Percentiles rank a stretch among this genome's conserved stretches.
phyloP scores from a whole-genome alignment of 176 grass and related monocot species.

The Musa schizocarpa region DNA sequence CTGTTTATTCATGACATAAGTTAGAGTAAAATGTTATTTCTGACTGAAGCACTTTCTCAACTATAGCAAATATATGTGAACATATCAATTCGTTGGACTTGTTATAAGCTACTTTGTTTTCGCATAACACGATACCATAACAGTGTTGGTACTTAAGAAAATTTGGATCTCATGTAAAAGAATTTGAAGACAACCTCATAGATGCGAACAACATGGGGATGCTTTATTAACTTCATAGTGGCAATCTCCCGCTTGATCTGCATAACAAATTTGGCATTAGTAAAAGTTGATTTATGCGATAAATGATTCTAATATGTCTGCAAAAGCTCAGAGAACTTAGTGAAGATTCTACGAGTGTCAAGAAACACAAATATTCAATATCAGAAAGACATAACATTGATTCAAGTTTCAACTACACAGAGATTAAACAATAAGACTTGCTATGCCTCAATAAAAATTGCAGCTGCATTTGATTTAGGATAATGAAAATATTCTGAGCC shows the following conservation, averaged over 20 bases:
- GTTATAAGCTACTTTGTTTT: too few species aligned
- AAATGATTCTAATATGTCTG: not conserved
- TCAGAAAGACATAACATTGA: too few species aligned
- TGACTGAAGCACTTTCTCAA: too few species aligned
- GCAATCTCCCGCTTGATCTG: constrained; percentile 97
- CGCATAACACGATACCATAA: not conserved
- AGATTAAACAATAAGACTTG: too few species aligned
- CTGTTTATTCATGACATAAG: too few species aligned
- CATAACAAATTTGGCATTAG: constrained; percentile 15
- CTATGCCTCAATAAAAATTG: not conserved
- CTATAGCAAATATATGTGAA: too few species aligned
- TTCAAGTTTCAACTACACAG: too few species aligned
- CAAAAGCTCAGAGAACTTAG: too few species aligned
- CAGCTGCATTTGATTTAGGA: not conserved
- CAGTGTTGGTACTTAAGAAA: not conserved
- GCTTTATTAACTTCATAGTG: constrained; percentile 93
- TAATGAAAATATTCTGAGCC: not conserved
- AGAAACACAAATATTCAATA: too few species aligned
- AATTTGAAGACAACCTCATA: constrained; percentile 50
- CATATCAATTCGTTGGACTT: too few species aligned
- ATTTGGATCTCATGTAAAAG: constrained; percentile 1
- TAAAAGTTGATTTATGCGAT: not conserved
- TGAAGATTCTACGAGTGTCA: too few species aligned
- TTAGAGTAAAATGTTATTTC: too few species aligned
- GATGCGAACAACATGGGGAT: constrained; percentile 87